Conservation (phyloP, 805 yeast genomes). For the Cyberlindnera petersonii region DNA sequence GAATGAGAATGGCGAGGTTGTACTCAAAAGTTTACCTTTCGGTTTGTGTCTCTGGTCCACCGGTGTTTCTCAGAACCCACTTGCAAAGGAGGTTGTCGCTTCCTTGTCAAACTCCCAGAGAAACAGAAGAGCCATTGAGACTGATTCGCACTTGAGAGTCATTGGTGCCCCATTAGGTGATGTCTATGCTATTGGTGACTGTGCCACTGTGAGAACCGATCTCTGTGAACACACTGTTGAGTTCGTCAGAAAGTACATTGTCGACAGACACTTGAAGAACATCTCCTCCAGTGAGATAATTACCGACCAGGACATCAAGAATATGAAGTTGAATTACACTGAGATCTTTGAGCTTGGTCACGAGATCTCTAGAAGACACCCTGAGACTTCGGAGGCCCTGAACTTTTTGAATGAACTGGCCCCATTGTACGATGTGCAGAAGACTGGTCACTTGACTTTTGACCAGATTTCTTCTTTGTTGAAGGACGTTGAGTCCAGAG, state of each 20-base stretch:
- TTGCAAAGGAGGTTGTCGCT: constrained; percentile 52
- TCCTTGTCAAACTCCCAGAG: constrained; percentile 46
- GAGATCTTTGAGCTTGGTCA: constrained; percentile 47
- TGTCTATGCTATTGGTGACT: constrained; percentile 70
- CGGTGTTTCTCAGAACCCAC: constrained; percentile 64
- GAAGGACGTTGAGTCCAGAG: constrained; percentile 54
- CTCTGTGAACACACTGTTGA: constrained; percentile 52
- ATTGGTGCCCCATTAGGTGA: constrained; percentile 65
- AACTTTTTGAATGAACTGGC: constrained; percentile 46
- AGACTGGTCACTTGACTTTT: constrained; percentile 48
- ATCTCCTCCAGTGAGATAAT: constrained; percentile 34
- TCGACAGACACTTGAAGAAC: constrained; percentile 37
- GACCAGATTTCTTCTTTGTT: constrained; percentile 48
- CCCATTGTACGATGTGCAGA: constrained; percentile 46
- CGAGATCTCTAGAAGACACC: constrained; percentile 48
- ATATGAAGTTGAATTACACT: constrained; percentile 41
- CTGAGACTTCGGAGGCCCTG: constrained; percentile 55
- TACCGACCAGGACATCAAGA: constrained; percentile 49
- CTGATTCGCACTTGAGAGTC: constrained; percentile 68
- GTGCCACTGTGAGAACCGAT: constrained; percentile 61
- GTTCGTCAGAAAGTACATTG: constrained; percentile 43
- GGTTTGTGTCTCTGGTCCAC: constrained; percentile 76
- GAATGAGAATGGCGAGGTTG: constrained; percentile 38
- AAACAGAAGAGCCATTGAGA: constrained; percentile 69
- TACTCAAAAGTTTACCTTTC: constrained; percentile 49